These are phyloP conservation scores for Tephrocybe sp. DNA, from an alignment of 768 basidiomycete genomes.

Conservation along the genomic window DNA sequence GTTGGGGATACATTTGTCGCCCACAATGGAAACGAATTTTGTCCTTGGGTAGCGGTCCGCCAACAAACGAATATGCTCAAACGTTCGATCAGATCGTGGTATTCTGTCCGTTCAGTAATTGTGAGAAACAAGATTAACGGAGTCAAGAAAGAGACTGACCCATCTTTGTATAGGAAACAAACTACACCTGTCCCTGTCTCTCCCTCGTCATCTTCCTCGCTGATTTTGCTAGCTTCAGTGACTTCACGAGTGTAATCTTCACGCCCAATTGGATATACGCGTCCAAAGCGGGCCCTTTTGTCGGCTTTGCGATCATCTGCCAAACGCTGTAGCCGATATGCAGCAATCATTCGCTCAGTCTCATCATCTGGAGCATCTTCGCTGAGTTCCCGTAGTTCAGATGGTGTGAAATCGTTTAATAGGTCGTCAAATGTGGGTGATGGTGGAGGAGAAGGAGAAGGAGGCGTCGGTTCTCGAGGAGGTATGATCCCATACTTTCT, in stretches of 20 bases:
- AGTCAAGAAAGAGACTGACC: constrained; percentile 47
- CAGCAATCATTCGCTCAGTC: constrained; percentile 66
- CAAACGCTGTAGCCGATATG: constrained; percentile 62
- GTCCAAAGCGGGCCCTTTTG: constrained; percentile 71
- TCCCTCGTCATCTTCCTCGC: constrained; percentile 62
- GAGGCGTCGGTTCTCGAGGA: constrained; percentile 63
- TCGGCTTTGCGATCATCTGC: constrained; percentile 58
- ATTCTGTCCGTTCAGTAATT: constrained; percentile 44
- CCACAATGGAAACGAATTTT: constrained; percentile 95
- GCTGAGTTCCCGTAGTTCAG: constrained; percentile 64
- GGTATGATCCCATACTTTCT: constrained; percentile 92
- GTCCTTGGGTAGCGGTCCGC: constrained; percentile 85
- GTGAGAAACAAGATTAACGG: neutral
- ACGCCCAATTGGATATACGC: constrained; percentile 82
- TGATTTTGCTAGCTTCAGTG: constrained; percentile 82
- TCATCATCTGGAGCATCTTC: constrained; percentile 79
- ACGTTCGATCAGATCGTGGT: constrained; percentile 75
- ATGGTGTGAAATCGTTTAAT: constrained; percentile 58
- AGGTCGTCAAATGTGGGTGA: constrained; percentile 69
- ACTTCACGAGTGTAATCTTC: constrained; percentile 95
- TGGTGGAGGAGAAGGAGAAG: constrained; percentile 77
- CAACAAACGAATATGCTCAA: constrained; percentile 63
- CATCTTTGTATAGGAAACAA: constrained; percentile 93
- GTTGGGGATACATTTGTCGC: constrained; percentile 94
- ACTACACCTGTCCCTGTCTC: constrained; percentile 87